phyloP scores from a whole-genome alignment of 2,329 filamentous ascomycete genomes.

The Gnomoniopsis sp. region DNA sequence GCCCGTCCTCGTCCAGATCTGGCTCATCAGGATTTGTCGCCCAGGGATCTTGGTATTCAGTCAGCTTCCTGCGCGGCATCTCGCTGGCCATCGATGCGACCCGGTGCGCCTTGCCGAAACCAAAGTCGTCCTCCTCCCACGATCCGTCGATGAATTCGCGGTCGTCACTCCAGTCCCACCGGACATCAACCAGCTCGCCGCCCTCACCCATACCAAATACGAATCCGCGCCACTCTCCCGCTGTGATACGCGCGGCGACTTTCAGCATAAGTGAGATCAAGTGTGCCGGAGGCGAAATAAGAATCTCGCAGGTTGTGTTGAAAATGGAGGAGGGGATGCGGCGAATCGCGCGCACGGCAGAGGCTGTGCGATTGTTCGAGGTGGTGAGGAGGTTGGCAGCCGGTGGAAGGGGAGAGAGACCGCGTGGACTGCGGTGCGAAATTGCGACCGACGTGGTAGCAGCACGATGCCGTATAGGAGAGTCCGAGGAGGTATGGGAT shows the following conservation, averaged over 20 bases:
- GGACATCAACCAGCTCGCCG: conserved; percentile 52
- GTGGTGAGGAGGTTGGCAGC: conserved; percentile 61
- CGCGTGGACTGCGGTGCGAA: conserved; percentile 41
- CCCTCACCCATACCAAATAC: conserved; percentile 52
- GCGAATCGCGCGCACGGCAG: conserved; percentile 41
- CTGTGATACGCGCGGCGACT: conserved; percentile 73
- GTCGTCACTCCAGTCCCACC: conserved; percentile 55
- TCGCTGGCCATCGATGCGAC: conserved; percentile 9
- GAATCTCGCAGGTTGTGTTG: conserved; percentile 71
- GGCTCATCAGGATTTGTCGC: conserved; percentile 19
- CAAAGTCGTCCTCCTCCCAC: conserved; percentile 55
- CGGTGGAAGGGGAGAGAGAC: conserved; percentile 65
- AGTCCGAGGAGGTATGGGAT: conserved; percentile 9
- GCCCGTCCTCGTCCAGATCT: conserved; percentile 17
- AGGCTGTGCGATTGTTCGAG: conserved; percentile 27
- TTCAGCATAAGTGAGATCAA: conserved; percentile 76
- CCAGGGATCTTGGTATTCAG: conserved; percentile 18
- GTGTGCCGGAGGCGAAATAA: conserved; percentile 77
- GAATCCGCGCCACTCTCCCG: conserved; percentile 60
- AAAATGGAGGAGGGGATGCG: conserved; percentile 63
- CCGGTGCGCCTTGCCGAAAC: conserved; percentile 21
- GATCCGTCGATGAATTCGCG: conserved; percentile 39
- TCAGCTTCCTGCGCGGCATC: conserved; percentile 15
- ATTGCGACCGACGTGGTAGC: conserved; percentile 50
- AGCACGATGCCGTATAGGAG: conserved; percentile 44